These are phyloP conservation scores for Annulohypoxylon stygium DNA, from an alignment of 495 filamentous ascomycete species.

Conservation along the genomic window DNA sequence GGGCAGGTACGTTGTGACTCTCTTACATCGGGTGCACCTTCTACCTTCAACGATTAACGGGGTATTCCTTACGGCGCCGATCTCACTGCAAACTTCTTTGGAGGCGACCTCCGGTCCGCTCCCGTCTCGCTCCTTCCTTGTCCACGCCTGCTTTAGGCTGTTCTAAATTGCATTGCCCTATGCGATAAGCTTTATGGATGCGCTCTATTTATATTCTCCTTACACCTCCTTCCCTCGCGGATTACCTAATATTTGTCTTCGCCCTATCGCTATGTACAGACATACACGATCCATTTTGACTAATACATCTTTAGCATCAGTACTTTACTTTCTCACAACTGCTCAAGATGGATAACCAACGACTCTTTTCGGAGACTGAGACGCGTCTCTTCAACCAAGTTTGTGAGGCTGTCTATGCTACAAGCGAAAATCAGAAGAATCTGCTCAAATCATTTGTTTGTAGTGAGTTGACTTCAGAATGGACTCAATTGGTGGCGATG, in stretches of 20 bases:
- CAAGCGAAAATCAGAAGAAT: constrained; percentile 27
- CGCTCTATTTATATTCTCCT: background rate
- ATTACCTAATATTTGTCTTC: background rate
- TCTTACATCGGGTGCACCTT: constrained; percentile 33
- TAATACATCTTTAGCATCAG: background rate
- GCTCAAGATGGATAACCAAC: constrained; percentile 28
- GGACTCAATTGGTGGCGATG: constrained; percentile 28
- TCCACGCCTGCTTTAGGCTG: background rate
- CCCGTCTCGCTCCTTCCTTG: background rate
- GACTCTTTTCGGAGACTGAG: constrained; percentile 31
- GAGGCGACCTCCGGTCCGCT: background rate
- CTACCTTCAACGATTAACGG: constrained; percentile 12
- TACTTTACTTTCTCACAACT: background rate
- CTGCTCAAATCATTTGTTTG: constrained; percentile 30
- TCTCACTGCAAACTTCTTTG: constrained; percentile 7
- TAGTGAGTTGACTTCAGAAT: constrained; percentile 32
- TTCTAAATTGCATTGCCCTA: background rate
- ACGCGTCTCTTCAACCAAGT: constrained; percentile 40
- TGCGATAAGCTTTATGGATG: too few species aligned
- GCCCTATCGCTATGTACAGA: background rate
- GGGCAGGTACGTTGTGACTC: constrained; percentile 18
- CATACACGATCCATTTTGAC: background rate
- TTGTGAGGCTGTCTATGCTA: constrained; percentile 29
- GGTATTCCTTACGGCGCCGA: background rate
- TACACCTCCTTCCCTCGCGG: background rate